Conservation (phyloP, 345 rosid species). For the Anacardium occidentale region DNA sequence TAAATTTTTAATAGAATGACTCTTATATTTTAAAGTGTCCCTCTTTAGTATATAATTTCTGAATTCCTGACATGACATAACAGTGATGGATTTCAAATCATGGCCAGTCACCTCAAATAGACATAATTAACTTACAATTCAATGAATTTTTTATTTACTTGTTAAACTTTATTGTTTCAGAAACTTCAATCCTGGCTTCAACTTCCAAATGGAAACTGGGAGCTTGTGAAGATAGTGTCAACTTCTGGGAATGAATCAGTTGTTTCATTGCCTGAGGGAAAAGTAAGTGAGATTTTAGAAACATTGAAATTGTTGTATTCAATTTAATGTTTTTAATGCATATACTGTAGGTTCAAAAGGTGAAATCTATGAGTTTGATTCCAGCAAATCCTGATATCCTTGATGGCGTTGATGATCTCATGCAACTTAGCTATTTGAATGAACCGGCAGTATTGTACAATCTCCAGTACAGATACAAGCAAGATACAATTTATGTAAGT, state of each 20-base stretch:
- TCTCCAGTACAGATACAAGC: constrained; percentile 83
- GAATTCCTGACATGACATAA: not conserved
- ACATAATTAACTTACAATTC: not conserved
- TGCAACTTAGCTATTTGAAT: constrained; percentile 97
- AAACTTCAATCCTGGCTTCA: constrained; percentile 85
- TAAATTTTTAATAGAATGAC: not conserved
- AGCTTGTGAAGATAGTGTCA: constrained; percentile 69
- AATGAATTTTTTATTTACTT: constrained; percentile 21
- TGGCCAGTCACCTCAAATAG: not conserved
- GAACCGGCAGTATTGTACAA: constrained; percentile 95
- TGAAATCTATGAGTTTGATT: constrained; percentile 66
- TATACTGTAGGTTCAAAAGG: constrained; percentile 55
- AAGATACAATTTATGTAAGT: constrained; percentile 92
- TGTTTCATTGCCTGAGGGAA: constrained; percentile 69
- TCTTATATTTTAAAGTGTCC: not conserved
- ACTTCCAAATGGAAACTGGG: constrained; percentile 87
- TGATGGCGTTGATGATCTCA: constrained; percentile 96
- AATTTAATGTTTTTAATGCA: constrained; percentile 19
- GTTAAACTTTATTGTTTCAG: constrained; percentile 44
- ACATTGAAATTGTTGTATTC: constrained; percentile 20
- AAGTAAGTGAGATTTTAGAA: constrained; percentile 49
- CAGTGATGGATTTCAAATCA: constrained; percentile 11
- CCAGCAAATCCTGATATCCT: constrained; percentile 97
- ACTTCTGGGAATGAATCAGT: constrained; percentile 65
- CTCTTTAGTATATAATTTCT: not conserved